phyloP scores from a whole-genome alignment of 352 stramenopile species.

The Globisporangium ultimum region DNA sequence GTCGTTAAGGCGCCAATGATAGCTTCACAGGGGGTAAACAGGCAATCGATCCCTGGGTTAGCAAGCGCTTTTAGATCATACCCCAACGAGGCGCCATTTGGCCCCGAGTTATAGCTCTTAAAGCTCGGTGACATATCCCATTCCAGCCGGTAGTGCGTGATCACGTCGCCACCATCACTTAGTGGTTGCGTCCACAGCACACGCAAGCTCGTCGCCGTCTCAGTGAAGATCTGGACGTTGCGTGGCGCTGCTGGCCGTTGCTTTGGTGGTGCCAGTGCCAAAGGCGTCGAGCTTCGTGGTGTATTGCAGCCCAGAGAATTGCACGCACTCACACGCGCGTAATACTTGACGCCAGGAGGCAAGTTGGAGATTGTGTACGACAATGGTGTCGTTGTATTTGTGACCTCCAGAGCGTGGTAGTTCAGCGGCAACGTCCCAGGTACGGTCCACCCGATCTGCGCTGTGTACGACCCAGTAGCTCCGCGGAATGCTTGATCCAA shows the following conservation, averaged over 20 bases:
- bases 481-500: slow-evolving; percentile 43
- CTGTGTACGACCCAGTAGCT: slow-evolving; percentile 29
- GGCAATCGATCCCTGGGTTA: slow-evolving; percentile 69
- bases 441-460: slow-evolving; percentile 58
- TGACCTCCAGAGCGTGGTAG: slow-evolving; percentile 46
- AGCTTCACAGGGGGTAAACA: slow-evolving; percentile 74
- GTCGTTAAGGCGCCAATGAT: slow-evolving; percentile 77
- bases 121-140: slow-evolving; percentile 91
- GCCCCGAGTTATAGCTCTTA: slow-evolving; percentile 82
- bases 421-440: slow-evolving; percentile 45
- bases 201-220: slow-evolving; percentile 70
- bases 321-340: slow-evolving; percentile 84
- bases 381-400: slow-evolving; percentile 17
- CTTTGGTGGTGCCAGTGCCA: slow-evolving; percentile 66
- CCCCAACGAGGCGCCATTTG: slow-evolving; percentile 65
- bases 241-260: slow-evolving; percentile 85
- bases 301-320: slow-evolving; percentile 90
- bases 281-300: slow-evolving; percentile 71
- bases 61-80: slow-evolving; percentile 71
- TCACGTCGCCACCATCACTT: slow-evolving; percentile 88
- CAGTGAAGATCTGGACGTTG: slow-evolving; percentile 70
- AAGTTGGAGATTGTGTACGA: slow-evolving; percentile 62
- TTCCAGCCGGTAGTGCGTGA: slow-evolving; percentile 94
- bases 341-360: slow-evolving; percentile 75
- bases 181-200: slow-evolving; percentile 88